Evolutionary conservation across 192 early-diverging fungal genomes (phyloP).

Genomic region (Lobosporangium transversale): DNA sequence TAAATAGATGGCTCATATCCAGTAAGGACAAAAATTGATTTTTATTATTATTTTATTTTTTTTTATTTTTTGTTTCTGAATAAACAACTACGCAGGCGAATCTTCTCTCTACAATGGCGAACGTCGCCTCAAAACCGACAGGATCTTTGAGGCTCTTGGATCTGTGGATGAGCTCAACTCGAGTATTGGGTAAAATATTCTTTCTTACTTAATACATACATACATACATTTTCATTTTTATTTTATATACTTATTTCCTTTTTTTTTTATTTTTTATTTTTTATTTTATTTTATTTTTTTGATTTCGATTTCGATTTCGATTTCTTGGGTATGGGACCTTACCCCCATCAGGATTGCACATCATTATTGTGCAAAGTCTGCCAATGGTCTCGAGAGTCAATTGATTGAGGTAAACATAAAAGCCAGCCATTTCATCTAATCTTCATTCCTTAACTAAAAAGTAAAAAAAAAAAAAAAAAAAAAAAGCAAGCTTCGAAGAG

Average conservation of each 20-base stretch:
- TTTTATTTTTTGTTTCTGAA: neutral
- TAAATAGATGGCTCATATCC: too few species aligned
- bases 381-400: conserved; percentile 48
- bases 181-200: conserved; percentile 49
- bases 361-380: conserved; percentile 54
- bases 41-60: neutral
- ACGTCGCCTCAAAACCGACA: conserved; percentile 86
- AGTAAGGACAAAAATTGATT: too few species aligned
- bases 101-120: conserved; percentile 92
- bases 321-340: neutral
- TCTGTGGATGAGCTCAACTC: conserved; percentile 58
- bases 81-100: conserved; percentile 61
- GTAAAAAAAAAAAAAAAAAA: too few species aligned
- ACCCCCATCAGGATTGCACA: conserved; percentile 45
- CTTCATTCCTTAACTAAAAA: too few species aligned
- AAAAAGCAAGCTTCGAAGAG: too few species aligned
- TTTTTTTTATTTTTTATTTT: neutral
- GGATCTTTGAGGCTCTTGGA: conserved; percentile 90
- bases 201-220: neutral
- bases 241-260: neutral
- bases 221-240: neutral
- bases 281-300: neutral
- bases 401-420: conserved; percentile 46
- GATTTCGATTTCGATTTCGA: too few species aligned
- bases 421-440: neutral